Percentiles rank a stretch among this genome's conserved stretches.
Conservation (phyloP, 106 monocot species). For the Posidonia australis region DNA sequence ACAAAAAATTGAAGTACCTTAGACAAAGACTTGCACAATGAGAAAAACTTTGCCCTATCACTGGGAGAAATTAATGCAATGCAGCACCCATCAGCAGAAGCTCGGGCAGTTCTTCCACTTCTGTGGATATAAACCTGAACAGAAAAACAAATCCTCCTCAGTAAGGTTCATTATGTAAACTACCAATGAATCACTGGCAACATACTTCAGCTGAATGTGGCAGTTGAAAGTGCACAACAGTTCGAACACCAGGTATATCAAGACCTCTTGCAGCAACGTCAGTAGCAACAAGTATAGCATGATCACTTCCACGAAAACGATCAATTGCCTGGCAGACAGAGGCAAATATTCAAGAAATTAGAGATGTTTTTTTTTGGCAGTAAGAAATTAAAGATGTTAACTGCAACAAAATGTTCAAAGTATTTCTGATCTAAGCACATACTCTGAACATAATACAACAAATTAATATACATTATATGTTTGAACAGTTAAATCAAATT, state of each 20-base stretch:
- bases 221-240: conserved; percentile 95
- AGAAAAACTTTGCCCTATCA: conserved; percentile 75
- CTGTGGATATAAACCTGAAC: conserved; percentile 86
- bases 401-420: too few species aligned
- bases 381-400: conserved; percentile 6
- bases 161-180: not conserved
- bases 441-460: too few species aligned
- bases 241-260: conserved; percentile 89
- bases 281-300: conserved; percentile 80
- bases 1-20: conserved; percentile 36
- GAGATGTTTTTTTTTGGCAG: too few species aligned
- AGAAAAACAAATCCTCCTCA: not conserved
- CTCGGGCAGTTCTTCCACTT: conserved; percentile 89
- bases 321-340: conserved; percentile 92
- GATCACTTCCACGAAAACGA: conserved; percentile 72
- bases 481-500: too few species aligned
- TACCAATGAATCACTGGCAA: not conserved
- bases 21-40: conserved; percentile 75
- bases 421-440: not conserved
- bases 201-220: conserved; percentile 96
- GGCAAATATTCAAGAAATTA: too few species aligned
- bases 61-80: conserved; percentile 70
- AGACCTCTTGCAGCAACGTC: conserved; percentile 97
- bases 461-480: too few species aligned
- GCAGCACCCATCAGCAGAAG: conserved; percentile 71